Evolutionary conservation across 2,329 filamentous ascomycete genomes (phyloP).

Genomic region (Sporothrix dimorphospora): DNA sequence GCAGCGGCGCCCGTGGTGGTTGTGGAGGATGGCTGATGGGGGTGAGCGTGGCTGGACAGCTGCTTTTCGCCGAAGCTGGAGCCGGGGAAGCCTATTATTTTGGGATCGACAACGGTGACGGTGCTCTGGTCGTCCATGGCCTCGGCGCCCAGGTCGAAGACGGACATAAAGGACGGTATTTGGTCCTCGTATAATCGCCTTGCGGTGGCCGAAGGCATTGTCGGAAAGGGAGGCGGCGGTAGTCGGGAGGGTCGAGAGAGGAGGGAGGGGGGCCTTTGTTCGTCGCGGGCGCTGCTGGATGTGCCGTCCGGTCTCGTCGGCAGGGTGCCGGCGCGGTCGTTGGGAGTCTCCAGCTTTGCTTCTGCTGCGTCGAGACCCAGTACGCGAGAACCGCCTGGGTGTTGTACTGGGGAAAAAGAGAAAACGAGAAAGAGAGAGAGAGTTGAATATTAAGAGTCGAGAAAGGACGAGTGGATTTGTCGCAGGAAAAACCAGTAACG

Average conservation of each 20-base stretch:
- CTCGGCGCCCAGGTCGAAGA: conserved; percentile 67
- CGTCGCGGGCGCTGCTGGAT: background rate
- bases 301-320: conserved; percentile 18
- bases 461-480: background rate
- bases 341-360: conserved; percentile 21
- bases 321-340: conserved; percentile 22
- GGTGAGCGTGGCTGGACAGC: conserved; percentile 38
- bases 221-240: conserved; percentile 36
- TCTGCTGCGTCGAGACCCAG: conserved; percentile 11
- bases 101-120: conserved; percentile 58
- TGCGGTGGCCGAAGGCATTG: conserved; percentile 65
- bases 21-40: conserved; percentile 33
- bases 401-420: background rate
- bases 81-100: conserved; percentile 53
- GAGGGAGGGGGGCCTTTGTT: background rate
- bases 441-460: background rate
- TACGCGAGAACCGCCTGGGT: conserved; percentile 27
- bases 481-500: conserved; percentile 10
- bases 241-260: background rate
- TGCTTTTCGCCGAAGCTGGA: conserved; percentile 44
- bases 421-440: background rate
- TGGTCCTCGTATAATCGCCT: conserved; percentile 68
- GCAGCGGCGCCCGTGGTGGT: conserved; percentile 17
- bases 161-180: conserved; percentile 76
- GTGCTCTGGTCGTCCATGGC: conserved; percentile 57